These are phyloP conservation scores for Sclerotinia borealis DNA, from an alignment of 2,329 filamentous ascomycete genomes.

Conservation along the genomic window DNA sequence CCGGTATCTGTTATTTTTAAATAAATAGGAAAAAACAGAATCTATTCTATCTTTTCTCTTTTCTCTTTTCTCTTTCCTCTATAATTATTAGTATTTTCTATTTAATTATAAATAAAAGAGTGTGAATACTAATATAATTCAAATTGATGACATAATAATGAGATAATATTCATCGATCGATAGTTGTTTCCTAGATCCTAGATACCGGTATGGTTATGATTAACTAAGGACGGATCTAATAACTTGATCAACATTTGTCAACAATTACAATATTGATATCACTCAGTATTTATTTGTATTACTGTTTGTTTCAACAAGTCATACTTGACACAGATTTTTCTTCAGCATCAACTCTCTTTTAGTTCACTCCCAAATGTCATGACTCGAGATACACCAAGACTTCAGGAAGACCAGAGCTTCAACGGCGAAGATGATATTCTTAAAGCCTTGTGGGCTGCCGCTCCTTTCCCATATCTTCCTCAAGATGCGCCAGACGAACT, in stretches of 20 bases:
- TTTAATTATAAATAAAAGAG: no score
- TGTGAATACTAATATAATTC: no score
- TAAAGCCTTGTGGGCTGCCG: conserved; percentile 55
- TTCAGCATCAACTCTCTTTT: neutral
- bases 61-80: no score
- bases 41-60: no score
- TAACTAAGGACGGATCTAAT: no score
- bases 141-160: no score
- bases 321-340: neutral
- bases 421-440: conserved; percentile 36
- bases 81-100: no score
- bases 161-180: no score
- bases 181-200: no score
- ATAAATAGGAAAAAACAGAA: no score
- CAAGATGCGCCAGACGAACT: conserved; percentile 54
- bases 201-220: neutral
- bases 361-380: conserved; percentile 37
- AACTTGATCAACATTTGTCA: neutral
- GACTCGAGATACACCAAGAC: conserved; percentile 40
- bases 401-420: conserved; percentile 20
- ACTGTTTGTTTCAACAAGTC: neutral
- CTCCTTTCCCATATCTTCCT: conserved; percentile 53
- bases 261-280: neutral
- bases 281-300: neutral
- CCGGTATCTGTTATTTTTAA: no score